Percentiles rank a stretch among this genome's conserved stretches.
Evolutionary conservation across 306 rosid genomes (phyloP).

Genomic region (Malus sieversii): DNA sequence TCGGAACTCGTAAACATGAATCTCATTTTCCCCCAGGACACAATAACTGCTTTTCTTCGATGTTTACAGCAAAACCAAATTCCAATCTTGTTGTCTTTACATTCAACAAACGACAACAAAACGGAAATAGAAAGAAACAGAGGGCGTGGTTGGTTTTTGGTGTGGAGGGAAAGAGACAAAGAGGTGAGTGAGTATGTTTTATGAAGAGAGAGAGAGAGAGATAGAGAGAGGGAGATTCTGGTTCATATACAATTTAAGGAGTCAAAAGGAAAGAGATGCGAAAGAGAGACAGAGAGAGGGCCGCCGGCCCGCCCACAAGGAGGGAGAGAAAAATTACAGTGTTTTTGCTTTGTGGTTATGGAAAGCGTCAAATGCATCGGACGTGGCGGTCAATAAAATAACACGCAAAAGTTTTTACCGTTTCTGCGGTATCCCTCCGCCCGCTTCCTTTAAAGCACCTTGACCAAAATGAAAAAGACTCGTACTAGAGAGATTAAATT

Average conservation of each 20-base stretch:
- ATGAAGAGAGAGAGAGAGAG: background rate
- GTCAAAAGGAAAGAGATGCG: background rate
- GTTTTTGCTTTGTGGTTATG: no score
- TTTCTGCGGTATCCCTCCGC: no score
- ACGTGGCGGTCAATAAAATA: no score
- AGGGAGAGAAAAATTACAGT: no score
- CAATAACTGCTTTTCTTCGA: background rate
- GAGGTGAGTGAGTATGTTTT: no score
- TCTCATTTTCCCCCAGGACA: constrained; percentile 18
- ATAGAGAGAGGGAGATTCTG: background rate
- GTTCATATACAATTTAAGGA: background rate
- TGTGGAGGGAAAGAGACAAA: background rate
- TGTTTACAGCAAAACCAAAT: background rate
- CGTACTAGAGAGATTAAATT: no score
- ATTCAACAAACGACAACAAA: background rate
- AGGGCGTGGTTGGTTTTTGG: background rate
- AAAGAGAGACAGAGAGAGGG: background rate
- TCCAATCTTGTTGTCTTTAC: background rate
- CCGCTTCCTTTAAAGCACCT: no score
- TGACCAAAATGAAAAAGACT: no score
- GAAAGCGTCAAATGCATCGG: no score
- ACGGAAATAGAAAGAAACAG: background rate
- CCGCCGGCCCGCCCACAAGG: no score
- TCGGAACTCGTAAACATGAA: constrained; percentile 23
- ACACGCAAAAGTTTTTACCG: no score